Evolutionary conservation across 495 filamentous ascomycete genomes (phyloP), one percentile per base, ranked within the genome.

Genomic region (Aspergillus wentii): DNA sequence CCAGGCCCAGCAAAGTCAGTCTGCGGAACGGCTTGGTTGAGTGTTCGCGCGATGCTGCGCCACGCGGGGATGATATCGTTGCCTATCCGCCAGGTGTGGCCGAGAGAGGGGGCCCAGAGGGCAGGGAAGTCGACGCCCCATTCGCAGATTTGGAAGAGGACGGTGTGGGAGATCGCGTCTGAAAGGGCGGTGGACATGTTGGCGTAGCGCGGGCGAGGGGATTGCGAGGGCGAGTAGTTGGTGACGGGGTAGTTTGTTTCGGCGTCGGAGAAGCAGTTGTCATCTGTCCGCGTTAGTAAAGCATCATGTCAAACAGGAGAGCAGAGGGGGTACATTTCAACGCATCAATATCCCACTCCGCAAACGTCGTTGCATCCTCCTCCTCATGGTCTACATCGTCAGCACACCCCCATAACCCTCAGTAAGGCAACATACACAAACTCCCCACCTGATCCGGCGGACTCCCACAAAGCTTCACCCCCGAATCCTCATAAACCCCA

Each of bases 31-130:
- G 68, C 64, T 26, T 75, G 64, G 33, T 72, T 73, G 17, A 69
- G 50, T 10, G 70, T 73, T 0, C 72, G 57, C 51, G 62, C 75
- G 35, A 79, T 62, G 13, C 54, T 58, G 20, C 64, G 61, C 72
- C 74, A 78, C 20, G 59, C 56, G 9, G 68, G 66, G 42, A 63
- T 70, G 43, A 76, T 78, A 44, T 80, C 75, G 37, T 72, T 75
- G 35, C 64, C 69, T 40, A 76, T 76, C 27, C 74, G 49, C 64
- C 74, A 77, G 7, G 61, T 61, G 37, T 74, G 64, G 8, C 68
- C 68, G 3, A 74, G 56, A 1, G 49, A 39, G 1, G 68, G 61
- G 0, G 71, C 72, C 71, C 71, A 77, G 5, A 59, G 52, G 0
- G 66, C 64, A 0, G 71, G 66, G 37, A 72, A 63, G 21, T 68